Evolutionary conservation across 345 rosid genomes (phyloP).

Genomic region (Populus simonii): DNA sequence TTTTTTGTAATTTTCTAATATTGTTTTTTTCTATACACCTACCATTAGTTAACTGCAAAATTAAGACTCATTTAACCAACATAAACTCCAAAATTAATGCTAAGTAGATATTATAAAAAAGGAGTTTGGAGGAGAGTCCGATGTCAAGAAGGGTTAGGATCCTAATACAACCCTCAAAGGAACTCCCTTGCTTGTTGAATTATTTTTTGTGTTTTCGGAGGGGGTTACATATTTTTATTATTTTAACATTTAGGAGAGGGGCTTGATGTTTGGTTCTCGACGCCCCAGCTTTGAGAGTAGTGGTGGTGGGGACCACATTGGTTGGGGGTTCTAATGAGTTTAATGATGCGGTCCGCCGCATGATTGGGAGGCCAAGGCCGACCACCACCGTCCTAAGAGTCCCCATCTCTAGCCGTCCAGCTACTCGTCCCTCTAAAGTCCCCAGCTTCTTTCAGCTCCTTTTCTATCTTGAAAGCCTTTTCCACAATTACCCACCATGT

Average conservation of each 20-base stretch:
- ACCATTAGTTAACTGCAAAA: neutral
- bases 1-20: too few relatives aligned
- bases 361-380: constrained; percentile 67
- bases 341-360: constrained; percentile 77
- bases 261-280: constrained; percentile 23
- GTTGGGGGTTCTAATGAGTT: constrained; percentile 24
- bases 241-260: neutral
- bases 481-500: neutral
- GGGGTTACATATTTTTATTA: neutral
- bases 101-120: neutral
- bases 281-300: constrained; percentile 38
- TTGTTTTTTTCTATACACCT: constrained; percentile 8
- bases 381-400: constrained; percentile 69
- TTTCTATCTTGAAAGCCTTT: neutral
- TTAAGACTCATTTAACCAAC: constrained; percentile 3
- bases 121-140: constrained; percentile 41
- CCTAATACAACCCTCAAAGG: constrained; percentile 42
- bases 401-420: constrained; percentile 19
- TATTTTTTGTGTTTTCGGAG: neutral
- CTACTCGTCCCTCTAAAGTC: neutral
- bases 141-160: constrained; percentile 38
- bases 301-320: constrained; percentile 41
- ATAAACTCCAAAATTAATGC: constrained; percentile 11
- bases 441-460: neutral
- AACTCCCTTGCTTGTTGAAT: constrained; percentile 50